Conservation (phyloP, 306 rosid species). For the Echinosophora koreensis region DNA sequence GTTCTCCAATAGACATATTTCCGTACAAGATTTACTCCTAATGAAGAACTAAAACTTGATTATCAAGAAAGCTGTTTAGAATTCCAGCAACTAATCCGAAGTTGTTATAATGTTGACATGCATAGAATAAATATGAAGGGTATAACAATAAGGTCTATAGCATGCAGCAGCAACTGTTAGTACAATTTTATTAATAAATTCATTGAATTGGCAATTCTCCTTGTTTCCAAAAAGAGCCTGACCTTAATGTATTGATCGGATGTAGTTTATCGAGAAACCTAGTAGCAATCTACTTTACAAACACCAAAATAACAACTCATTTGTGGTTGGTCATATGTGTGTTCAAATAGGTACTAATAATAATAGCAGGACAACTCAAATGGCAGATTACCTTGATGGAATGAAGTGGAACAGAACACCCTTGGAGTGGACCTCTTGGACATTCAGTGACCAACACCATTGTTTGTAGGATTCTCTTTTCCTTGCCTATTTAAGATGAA, state of each 20-base stretch:
- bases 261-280: neutral
- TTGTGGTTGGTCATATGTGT: neutral
- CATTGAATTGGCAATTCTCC: too few relatives aligned
- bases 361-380: neutral
- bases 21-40: too few relatives aligned
- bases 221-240: neutral
- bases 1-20: too few relatives aligned
- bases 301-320: neutral
- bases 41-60: neutral
- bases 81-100: too few relatives aligned
- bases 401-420: constrained; percentile 51
- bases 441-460: constrained; percentile 86
- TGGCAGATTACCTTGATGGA: neutral
- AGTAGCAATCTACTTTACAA: neutral
- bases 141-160: neutral
- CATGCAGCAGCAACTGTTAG: neutral
- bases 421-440: constrained; percentile 64
- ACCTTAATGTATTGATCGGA: neutral
- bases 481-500: constrained; percentile 8
- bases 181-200: constrained; percentile 13
- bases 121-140: too few relatives aligned
- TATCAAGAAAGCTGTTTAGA: neutral
- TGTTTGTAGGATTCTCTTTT: constrained; percentile 67
- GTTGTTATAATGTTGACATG: neutral
- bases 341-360: neutral